Base-by-base conservation (phyloP, 2,329 filamentous ascomycete genomes). In the Monilinia aucupariae region DNA sequence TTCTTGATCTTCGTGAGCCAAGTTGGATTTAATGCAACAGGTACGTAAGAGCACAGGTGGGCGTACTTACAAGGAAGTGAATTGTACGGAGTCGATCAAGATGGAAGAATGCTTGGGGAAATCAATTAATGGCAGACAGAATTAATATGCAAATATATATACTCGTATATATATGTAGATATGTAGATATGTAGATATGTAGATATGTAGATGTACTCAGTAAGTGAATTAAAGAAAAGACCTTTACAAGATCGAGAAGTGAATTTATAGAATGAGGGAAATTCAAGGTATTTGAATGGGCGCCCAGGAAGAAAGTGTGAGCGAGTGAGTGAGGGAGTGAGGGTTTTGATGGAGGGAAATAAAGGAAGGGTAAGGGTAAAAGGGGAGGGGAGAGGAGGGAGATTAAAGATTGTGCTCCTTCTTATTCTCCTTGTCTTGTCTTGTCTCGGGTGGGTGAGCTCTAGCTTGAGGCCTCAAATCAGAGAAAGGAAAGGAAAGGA, bases 61-160 rank as follows among this genome's bases (percentile, higher is more conserved):
- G 20, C 47, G 41, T 59, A 66, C 67, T 64, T 65, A 64, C 68
- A 37, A 61, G 59, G 59, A 54, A 6, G 59, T 17, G n/a, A 56
- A 34, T n/a, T 56, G 27, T 12, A 12, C 39, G n/a, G 22, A 45
- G n/a, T 27, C 47, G 50, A 45, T 61, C 3, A 47, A 20, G 10
- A 61, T 25, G 13, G 55, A 64, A 64, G 66, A 52, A 49, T 65
- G 48, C 55, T 27, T 20, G n/a, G n/a, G n/a, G n/a, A n/a, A n/a
- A n/a, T n/a, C n/a, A n/a, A n/a, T n/a, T n/a, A n/a, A n/a, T n/a
- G n/a, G n/a, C n/a, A n/a, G n/a, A n/a, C n/a, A n/a, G n/a, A n/a
- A n/a, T n/a, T n/a, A n/a, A n/a, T n/a, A n/a, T n/a, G n/a, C n/a
- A n/a, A n/a, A n/a, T n/a, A n/a, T n/a, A n/a, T n/a, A n/a, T n/a